Base-by-base conservation (phyloP, 441 rosid genomes). In the Croton setiger region DNA sequence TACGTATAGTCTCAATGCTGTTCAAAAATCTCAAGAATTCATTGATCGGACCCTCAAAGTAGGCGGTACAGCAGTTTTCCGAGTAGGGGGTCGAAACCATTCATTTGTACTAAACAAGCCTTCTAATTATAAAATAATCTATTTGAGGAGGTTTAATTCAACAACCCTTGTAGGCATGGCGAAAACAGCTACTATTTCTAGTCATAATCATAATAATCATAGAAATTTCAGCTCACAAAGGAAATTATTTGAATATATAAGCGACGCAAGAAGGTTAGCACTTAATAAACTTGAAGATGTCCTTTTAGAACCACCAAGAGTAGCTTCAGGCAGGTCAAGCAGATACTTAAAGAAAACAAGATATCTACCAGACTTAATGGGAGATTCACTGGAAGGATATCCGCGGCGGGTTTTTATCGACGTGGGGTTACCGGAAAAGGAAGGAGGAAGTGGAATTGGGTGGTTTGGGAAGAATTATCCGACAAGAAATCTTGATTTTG, bases 391-490 rank as follows among this genome's bases (percentile, higher is more conserved):
- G 0, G 84, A 79, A 44, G 81, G 84, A 68, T 89, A 88, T 71
- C 78, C 91, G 5, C 85, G 91, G 1, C 83, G 92, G 0, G 83
- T 89, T 6, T 92, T 86, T 68, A 83, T 89, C 27, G 92, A 92
- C 31, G 91, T 89, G 12, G 85, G 87, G n/a, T 68, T 75, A 75
- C 78, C 82, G 0, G 79, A 74, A 69, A 80, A 74, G 20, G 78
- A 80, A 0, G 81, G 85, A 13, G 83, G 81, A 47, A 82, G 91
- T 17, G 86, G 82, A 20, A 85, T 71, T 0, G 81, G 72, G 20
- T 92, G 96, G 96, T 89, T 92, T 66, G 72, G 67, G n/a, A 74
- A 81, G 77, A 74, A 88, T 36, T 92, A 92, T 70, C 94, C 92
- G 4, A 86, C 85, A 0, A 82, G 89, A 77, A 89, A 88, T 58